Evolutionary conservation across 495 filamentous ascomycete species (phyloP).

Genomic region (Hyphodiscus hymeniophilus): DNA sequence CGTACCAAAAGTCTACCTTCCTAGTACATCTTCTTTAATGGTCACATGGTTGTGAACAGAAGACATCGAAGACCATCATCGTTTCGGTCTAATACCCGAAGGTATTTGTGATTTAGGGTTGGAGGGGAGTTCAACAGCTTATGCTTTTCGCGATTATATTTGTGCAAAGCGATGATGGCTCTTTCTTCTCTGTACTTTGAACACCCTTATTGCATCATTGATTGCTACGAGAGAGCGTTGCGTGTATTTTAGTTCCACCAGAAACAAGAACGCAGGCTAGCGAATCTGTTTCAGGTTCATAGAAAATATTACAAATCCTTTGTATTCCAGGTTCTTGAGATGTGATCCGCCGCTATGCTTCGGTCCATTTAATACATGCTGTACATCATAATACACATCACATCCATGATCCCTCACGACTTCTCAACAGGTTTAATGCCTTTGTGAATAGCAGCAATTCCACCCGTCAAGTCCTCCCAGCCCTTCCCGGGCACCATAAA

Average conservation of each 20-base stretch:
- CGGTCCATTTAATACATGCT: neutral
- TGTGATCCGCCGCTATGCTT: neutral
- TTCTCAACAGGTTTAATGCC: constrained; percentile 71
- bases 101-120: constrained; percentile 22
- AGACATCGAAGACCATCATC: constrained; percentile 16
- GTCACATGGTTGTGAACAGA: constrained; percentile 21
- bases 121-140: constrained; percentile 25
- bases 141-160: constrained; percentile 14
- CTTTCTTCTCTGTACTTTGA: constrained; percentile 23
- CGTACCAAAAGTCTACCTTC: constrained; percentile 25
- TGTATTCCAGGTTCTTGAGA: neutral
- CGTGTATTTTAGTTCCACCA: constrained; percentile 25
- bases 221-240: constrained; percentile 22
- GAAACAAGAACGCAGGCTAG: constrained; percentile 16
- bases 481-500: constrained; percentile 76
- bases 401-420: neutral
- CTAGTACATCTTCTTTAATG: constrained; percentile 24
- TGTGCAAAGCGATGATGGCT: constrained; percentile 22
- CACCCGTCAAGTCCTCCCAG: constrained; percentile 82
- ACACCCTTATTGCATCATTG: constrained; percentile 20
- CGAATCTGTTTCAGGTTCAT: constrained; percentile 14
- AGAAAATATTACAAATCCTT: constrained; percentile 23
- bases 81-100: constrained; percentile 16
- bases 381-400: neutral
- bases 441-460: constrained; percentile 93